These are phyloP conservation scores for Apiotrichum gamsii DNA, from an alignment of 1,284 basidiomycete genomes.

Conservation along the genomic window DNA sequence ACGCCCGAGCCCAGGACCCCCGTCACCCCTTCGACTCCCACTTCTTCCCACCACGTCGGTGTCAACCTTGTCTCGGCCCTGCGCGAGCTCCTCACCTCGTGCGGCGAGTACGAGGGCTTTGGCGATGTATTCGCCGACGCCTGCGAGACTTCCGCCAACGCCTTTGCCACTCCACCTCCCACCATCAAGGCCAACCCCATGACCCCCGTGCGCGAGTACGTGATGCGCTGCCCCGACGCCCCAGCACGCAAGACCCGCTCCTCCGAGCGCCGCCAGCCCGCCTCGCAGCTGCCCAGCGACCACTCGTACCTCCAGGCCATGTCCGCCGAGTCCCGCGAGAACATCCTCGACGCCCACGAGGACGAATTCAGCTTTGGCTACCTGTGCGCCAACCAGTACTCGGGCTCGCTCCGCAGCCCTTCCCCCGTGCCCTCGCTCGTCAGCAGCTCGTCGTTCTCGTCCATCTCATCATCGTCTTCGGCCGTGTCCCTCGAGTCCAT, in stretches of 20 bases:
- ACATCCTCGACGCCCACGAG: neutral
- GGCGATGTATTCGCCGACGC: constrained; percentile 9
- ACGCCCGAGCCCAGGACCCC: constrained; percentile 6
- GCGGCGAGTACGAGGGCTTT: constrained; percentile 14
- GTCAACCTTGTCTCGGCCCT: constrained; percentile 17
- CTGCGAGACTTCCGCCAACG: too few species aligned
- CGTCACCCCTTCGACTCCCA: constrained; percentile 10
- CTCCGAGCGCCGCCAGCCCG: neutral
- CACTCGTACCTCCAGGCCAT: constrained; percentile 5
- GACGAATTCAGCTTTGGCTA: neutral
- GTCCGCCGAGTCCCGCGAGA: neutral
- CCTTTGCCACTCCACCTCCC: too few species aligned
- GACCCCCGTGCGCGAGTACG: neutral
- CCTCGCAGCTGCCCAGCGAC: neutral
- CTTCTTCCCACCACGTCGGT: neutral
- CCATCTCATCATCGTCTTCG: neutral
- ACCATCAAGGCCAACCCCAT: neutral
- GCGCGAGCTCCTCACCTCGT: constrained; percentile 14
- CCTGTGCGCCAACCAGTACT: too few species aligned
- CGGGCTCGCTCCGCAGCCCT: too few species aligned
- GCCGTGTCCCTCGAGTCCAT: neutral
- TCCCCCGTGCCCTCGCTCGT: neutral
- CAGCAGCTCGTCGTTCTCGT: neutral
- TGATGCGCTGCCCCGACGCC: neutral
- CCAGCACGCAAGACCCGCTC: neutral